phyloP scores from a whole-genome alignment of 495 filamentous ascomycete genomes.

The Penicillium antarcticum region DNA sequence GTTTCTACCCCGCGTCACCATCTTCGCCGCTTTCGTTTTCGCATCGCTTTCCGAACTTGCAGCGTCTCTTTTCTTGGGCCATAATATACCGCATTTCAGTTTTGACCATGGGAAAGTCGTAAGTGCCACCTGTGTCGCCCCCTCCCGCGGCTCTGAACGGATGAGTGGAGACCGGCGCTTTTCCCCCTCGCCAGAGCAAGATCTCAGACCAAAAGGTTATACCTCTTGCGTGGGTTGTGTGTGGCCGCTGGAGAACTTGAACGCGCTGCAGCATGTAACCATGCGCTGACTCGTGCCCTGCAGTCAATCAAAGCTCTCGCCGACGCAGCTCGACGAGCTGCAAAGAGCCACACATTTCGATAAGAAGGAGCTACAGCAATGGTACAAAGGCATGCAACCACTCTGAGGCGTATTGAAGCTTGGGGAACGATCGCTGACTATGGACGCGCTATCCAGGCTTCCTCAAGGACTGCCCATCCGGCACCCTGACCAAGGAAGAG shows the following conservation, averaged over 20 bases:
- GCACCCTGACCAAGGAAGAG: constrained; percentile 94
- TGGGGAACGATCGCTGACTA: constrained; percentile 1
- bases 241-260: background rate
- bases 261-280: background rate
- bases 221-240: background rate
- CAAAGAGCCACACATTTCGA: constrained; percentile 97
- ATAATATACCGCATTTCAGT: constrained; percentile 1
- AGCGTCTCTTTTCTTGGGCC: constrained; percentile 1
- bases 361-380: constrained; percentile 99
- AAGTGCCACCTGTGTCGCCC: constrained; percentile 20
- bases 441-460: constrained; percentile 60
- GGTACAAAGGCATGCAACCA: constrained; percentile 85
- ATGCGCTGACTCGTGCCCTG: background rate
- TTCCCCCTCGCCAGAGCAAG: background rate
- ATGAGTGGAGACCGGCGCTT: background rate
- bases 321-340: constrained; percentile 89
- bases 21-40: constrained; percentile 2
- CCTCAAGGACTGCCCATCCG: constrained; percentile 94
- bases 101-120: constrained; percentile 46
- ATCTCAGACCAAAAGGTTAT: background rate
- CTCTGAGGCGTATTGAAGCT: background rate
- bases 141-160: constrained; percentile 4
- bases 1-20: constrained; percentile 24
- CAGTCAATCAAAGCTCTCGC: constrained; percentile 92
- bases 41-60: constrained; percentile 2